Conservation (phyloP, 2,329 filamentous ascomycete genomes). For the Celoporthe dispersa region DNA sequence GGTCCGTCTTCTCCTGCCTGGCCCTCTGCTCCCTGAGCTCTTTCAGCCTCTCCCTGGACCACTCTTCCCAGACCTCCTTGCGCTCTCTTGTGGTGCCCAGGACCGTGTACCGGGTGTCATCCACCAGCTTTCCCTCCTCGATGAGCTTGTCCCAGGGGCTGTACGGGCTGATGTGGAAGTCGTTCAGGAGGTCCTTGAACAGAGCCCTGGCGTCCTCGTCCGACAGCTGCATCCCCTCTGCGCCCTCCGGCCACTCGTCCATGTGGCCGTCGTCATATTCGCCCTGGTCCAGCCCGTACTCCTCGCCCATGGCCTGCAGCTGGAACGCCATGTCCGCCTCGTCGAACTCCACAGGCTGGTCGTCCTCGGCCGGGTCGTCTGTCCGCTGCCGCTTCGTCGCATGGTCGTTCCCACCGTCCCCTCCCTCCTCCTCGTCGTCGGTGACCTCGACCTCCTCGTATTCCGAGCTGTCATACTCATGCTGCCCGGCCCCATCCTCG, state of each 20-base stretch:
- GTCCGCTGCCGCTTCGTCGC: constrained; percentile 54
- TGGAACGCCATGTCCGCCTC: constrained; percentile 96
- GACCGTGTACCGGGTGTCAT: constrained; percentile 86
- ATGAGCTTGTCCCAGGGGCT: constrained; percentile 89
- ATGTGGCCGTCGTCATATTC: constrained; percentile 72
- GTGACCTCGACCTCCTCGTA: constrained; percentile 79
- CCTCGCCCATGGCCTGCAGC: constrained; percentile 83
- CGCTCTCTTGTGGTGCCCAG: constrained; percentile 80
- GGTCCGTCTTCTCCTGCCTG: constrained; percentile 79
- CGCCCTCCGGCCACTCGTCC: constrained; percentile 70
- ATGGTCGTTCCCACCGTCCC: constrained; percentile 51
- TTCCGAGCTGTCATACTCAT: constrained; percentile 66
- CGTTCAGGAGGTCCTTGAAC: constrained; percentile 85
- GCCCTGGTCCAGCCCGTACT: constrained; percentile 78
- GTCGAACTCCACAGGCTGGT: constrained; percentile 74
- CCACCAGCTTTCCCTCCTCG: constrained; percentile 78
- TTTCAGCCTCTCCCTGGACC: constrained; percentile 79
- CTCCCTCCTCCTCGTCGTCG: constrained; percentile 56
- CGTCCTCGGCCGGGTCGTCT: constrained; percentile 46
- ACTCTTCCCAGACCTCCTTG: constrained; percentile 81
- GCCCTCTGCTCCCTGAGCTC: constrained; percentile 73
- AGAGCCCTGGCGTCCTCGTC: constrained; percentile 76
- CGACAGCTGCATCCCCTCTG: constrained; percentile 71
- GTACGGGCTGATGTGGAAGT: constrained; percentile 82
- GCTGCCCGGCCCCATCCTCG: constrained; percentile 46